These are phyloP conservation scores for Leishmania tropica DNA, from an alignment of 208 protist genomes.

Conservation along the genomic window DNA sequence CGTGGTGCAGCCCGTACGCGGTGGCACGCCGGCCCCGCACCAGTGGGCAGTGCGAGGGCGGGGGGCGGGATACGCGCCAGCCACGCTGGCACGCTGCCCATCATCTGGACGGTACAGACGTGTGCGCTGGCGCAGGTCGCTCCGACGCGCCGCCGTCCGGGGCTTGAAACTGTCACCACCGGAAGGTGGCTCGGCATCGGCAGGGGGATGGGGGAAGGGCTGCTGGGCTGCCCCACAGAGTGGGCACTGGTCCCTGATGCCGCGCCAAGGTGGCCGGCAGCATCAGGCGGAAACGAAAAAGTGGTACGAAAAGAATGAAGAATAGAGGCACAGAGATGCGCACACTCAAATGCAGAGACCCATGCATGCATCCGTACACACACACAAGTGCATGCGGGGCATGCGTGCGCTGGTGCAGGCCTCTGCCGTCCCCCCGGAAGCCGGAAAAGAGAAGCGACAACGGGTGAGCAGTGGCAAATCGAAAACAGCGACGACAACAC, in stretches of 20 bases:
- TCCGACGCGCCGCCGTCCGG: too few species aligned
- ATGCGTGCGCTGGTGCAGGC: background rate
- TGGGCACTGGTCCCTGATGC: too few species aligned
- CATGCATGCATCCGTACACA: background rate
- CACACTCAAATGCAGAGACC: background rate
- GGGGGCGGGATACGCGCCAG: too few species aligned
- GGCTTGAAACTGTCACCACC: too few species aligned
- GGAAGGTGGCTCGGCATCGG: too few species aligned
- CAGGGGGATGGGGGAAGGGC: too few species aligned
- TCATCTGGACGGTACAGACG: too few species aligned
- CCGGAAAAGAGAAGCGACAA: background rate
- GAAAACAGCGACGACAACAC: background rate
- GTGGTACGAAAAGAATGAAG: background rate
- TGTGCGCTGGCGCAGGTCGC: too few species aligned
- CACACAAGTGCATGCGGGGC: background rate
- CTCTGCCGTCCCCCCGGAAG: background rate
- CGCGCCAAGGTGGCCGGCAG: background rate
- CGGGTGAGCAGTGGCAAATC: background rate
- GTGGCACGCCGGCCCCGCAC: too few species aligned
- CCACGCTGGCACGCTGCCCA: too few species aligned
- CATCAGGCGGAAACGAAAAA: background rate
- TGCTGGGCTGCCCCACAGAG: background rate
- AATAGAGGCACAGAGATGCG: background rate
- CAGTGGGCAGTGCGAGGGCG: too few species aligned
- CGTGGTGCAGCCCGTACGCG: too few species aligned